A percentile compares a stretch with the other conserved stretches of the same genome.
Conservation (phyloP, 305 asterid species). For the Solanum chacoense region DNA sequence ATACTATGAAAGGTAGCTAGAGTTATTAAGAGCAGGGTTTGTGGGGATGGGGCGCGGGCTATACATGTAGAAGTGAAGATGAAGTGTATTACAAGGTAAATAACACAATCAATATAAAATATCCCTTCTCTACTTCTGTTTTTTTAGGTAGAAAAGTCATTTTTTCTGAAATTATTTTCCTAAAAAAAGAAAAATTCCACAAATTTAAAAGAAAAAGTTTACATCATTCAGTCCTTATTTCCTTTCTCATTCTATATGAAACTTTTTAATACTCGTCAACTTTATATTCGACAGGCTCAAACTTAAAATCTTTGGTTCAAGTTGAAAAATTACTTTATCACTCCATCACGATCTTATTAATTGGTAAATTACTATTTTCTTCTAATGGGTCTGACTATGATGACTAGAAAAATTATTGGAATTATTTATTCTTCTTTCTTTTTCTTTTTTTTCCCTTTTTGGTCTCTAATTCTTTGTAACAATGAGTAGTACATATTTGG, state of each 20-base stretch:
- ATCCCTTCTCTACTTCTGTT: not conserved
- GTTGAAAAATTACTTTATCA: not conserved
- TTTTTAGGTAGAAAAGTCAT: not conserved
- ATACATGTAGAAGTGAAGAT: no score
- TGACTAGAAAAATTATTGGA: not conserved
- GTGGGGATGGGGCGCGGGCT: no score
- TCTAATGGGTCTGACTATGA: not conserved
- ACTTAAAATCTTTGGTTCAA: not conserved
- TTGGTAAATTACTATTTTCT: not conserved
- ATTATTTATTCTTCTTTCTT: not conserved
- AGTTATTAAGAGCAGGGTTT: no score
- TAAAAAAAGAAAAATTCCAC: not conserved
- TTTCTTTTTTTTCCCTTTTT: not conserved
- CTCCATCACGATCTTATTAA: no score
- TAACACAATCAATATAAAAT: no score
- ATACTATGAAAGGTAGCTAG: no score
- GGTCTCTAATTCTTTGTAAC: not conserved
- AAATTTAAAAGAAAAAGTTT: no score
- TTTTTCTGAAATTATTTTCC: not conserved
- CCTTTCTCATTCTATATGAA: not conserved
- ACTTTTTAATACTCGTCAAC: not conserved
- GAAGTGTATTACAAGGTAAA: no score
- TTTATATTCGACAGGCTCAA: rapidly evolving
- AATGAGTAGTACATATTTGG: not conserved
- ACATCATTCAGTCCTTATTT: not conserved